phyloP scores from a whole-genome alignment of 2,329 filamentous ascomycete species.

The Colletotrichum karsti region DNA sequence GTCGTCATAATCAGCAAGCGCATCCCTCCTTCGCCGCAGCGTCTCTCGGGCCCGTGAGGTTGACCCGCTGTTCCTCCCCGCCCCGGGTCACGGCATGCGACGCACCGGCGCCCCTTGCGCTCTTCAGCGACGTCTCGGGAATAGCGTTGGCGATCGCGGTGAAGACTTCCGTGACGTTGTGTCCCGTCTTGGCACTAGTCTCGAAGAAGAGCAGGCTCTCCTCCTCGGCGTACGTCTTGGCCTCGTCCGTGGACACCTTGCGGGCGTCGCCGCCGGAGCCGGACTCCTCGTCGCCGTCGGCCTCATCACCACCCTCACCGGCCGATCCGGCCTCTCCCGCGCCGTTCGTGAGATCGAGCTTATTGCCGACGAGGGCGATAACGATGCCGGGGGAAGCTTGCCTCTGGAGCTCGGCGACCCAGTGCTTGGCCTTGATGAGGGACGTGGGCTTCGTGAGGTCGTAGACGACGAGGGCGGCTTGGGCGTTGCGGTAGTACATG shows the following conservation, averaged over 20 bases:
- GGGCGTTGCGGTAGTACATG: constrained; percentile 99
- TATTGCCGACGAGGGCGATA: constrained; percentile 96
- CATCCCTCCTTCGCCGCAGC: constrained; percentile 88
- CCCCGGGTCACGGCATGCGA: constrained; percentile 66
- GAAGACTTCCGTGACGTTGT: constrained; percentile 95
- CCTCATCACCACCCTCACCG: constrained; percentile 50
- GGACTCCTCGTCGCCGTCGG: constrained; percentile 64
- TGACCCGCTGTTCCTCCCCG: constrained; percentile 76
- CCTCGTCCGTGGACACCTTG: constrained; percentile 91
- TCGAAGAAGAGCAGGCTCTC: constrained; percentile 96
- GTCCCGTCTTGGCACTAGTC: constrained; percentile 95
- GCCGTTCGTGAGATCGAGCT: constrained; percentile 85
- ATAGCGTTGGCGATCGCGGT: constrained; percentile 98
- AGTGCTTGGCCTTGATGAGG: constrained; percentile 96
- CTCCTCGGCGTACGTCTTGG: constrained; percentile 92
- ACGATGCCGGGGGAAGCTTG: constrained; percentile 97
- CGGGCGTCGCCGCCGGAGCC: constrained; percentile 75
- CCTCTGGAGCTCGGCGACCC: constrained; percentile 96
- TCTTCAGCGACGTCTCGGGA: constrained; percentile 95
- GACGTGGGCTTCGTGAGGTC: constrained; percentile 97
- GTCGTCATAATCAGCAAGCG: constrained; percentile 70
- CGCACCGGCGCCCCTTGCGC: constrained; percentile 75
- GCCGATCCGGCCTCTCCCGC: constrained; percentile 59
- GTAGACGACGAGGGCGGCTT: constrained; percentile 97
- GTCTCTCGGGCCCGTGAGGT: constrained; percentile 78